Evolutionary conservation across 495 filamentous ascomycete species (phyloP).

Genomic region (Penicillium turbatum): DNA sequence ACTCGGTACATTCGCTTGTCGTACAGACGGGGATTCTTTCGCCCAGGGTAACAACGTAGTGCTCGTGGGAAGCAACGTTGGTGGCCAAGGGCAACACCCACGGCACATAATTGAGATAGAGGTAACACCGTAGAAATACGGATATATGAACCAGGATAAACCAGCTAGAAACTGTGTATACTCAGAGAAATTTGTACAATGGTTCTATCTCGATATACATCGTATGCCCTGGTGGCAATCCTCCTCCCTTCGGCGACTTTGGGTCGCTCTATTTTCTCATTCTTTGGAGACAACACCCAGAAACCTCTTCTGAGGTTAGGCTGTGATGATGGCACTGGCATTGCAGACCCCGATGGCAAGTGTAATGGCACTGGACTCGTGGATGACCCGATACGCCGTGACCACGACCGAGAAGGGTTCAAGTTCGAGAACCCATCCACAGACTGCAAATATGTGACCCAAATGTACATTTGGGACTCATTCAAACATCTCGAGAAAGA

Average conservation of each 20-base stretch:
- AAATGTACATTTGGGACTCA: conserved; percentile 36
- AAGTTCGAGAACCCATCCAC: conserved; percentile 34
- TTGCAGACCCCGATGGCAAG: conserved; percentile 21
- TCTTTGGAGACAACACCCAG: background rate
- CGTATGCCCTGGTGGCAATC: conserved; percentile 12
- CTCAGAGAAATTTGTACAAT: background rate
- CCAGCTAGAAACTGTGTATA: background rate
- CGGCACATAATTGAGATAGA: background rate
- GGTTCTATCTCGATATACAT: conserved; percentile 16
- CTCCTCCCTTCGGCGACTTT: conserved; percentile 3
- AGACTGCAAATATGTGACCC: conserved; percentile 32
- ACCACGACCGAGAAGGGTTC: conserved; percentile 29
- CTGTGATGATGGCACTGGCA: conserved; percentile 18
- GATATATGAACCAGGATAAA: background rate
- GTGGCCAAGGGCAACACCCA: background rate
- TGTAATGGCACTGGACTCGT: conserved; percentile 27
- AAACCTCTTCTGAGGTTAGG: background rate
- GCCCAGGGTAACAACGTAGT: background rate
- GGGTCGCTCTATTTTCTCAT: background rate
- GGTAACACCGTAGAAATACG: background rate
- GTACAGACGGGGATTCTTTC: background rate
- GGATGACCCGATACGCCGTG: conserved; percentile 14
- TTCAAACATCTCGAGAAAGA: conserved; percentile 39
- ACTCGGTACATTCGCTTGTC: background rate
- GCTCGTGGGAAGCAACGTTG: conserved; percentile 3